A percentile compares a stretch with the other conserved stretches of the same genome.
Evolutionary conservation across 345 rosid species (phyloP).

Genomic region (Brassica rapa): DNA sequence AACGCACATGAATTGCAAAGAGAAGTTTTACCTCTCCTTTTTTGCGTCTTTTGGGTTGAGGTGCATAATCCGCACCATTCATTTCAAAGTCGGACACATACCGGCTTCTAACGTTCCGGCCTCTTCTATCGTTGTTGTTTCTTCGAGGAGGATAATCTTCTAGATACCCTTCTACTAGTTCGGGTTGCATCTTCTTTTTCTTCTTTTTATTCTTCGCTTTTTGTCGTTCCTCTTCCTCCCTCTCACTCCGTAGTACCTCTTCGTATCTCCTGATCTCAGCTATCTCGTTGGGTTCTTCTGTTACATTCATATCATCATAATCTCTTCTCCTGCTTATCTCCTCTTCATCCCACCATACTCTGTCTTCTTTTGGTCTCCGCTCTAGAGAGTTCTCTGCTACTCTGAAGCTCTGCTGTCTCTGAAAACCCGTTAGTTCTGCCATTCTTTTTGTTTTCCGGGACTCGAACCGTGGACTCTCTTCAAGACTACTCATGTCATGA

Average conservation of each 20-base stretch:
- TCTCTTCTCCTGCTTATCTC: slow-evolving; percentile 63
- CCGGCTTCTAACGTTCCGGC: slow-evolving; percentile 61
- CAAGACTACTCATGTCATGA: slow-evolving; percentile 70
- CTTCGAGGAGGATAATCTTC: slow-evolving; percentile 65
- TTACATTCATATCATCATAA: slow-evolving; percentile 36
- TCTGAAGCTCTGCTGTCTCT: slow-evolving; percentile 50
- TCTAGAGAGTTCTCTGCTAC: slow-evolving; percentile 50
- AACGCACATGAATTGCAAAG: slow-evolving; percentile 9
- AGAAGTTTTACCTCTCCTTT: slow-evolving; percentile 76
- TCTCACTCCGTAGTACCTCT: slow-evolving; percentile 70
- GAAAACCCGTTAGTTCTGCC: slow-evolving; percentile 72
- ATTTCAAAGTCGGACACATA: slow-evolving; percentile 54
- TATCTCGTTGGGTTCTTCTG: slow-evolving; percentile 65
- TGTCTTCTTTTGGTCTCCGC: slow-evolving; percentile 64
- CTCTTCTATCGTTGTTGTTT: slow-evolving; percentile 60
- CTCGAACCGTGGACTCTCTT: slow-evolving; percentile 64
- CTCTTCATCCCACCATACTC: slow-evolving; percentile 81
- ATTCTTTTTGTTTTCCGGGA: slow-evolving; percentile 79
- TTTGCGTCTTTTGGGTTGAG: slow-evolving; percentile 83
- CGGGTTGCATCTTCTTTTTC: slow-evolving; percentile 63
- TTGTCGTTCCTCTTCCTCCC: slow-evolving; percentile 79
- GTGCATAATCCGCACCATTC: slow-evolving; percentile 54
- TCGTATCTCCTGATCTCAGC: slow-evolving; percentile 71
- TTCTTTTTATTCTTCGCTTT: slow-evolving; percentile 83
- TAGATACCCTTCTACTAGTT: slow-evolving; percentile 42